Base-by-base conservation (phyloP, 1,284 basidiomycete species). In the Mycocalia duriaeana region DNA sequence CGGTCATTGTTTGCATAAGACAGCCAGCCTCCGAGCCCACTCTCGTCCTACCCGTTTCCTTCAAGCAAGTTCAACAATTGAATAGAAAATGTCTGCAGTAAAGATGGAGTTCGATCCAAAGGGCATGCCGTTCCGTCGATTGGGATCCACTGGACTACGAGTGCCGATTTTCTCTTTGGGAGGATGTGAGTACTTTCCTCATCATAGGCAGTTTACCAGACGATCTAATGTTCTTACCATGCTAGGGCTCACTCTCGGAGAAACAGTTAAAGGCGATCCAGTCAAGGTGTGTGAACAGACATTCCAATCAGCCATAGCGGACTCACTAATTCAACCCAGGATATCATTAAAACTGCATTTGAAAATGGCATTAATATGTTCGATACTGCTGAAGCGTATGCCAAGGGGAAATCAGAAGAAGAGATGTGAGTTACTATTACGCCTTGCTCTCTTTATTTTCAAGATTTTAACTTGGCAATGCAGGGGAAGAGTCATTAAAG, bases 81-180 rank as follows among this genome's bases (percentile, higher is more conserved):
- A n/a, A n/a, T n/a, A n/a, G n/a, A n/a, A n/a, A n/a, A 34, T 5
- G 28, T 4, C 46, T 42, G 22, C 45, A 20, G 50, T 61, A 4
- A 53, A 62, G 37, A 38, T 55, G 11, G 67, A 63, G 50, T 85
- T 74, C 56, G 73, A 85, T 47, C 65, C 78, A 46, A 85, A 85
- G 68, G 69, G 71, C 52, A 87, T 88, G 84, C 76, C 74, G 3
- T 91, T 86, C 72, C 77, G 88, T 56, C 79, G 83, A 47, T 75
- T 91, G 40, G 89, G 89, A 18, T 69, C 78, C 36, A 82, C 79
- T 50, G 89, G 89, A 41, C 67, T 91, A 48, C 76, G 87, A 5
- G 88, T 91, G 0, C 86, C 89, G 3, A 59, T 91, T 18, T 87
- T 91, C 67, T 87, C 84, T 18, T 74, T 90, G 37, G 89, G 89